These are phyloP conservation scores for Lentinula lateritia DNA, from an alignment of 768 basidiomycete species.

Conservation along the genomic window DNA sequence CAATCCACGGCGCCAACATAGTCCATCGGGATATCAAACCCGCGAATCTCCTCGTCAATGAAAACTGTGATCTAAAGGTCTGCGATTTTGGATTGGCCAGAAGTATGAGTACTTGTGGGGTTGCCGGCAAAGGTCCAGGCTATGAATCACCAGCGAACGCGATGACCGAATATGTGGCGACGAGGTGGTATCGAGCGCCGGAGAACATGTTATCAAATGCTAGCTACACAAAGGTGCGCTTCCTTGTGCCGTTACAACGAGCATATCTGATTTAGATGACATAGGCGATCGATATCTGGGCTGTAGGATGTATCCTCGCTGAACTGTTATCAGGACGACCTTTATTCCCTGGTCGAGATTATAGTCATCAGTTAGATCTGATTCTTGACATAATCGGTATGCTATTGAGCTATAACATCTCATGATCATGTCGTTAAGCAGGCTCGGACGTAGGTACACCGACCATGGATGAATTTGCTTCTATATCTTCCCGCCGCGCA, in stretches of 20 bases:
- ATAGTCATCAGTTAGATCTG: conserved; percentile 92
- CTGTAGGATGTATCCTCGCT: conserved; percentile 83
- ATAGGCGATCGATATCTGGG: conserved; percentile 86
- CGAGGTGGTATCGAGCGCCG: conserved; percentile 97
- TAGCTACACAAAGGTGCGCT: conserved; percentile 83
- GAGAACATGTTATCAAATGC: conserved; percentile 99
- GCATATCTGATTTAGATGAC: background rate
- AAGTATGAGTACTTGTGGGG: conserved; percentile 79
- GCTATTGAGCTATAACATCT: conserved; percentile 1
- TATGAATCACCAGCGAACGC: conserved; percentile 64
- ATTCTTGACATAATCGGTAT: conserved; percentile 91
- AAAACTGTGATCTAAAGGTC: conserved; percentile 94
- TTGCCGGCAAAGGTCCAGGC: conserved; percentile 74
- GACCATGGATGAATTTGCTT: conserved; percentile 95
- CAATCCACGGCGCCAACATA: conserved; percentile 93
- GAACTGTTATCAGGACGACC: conserved; percentile 97
- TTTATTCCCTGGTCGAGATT: conserved; percentile 96
- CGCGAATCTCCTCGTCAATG: conserved; percentile 85
- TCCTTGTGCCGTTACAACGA: conserved; percentile 6
- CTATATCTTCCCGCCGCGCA: conserved; percentile 89
- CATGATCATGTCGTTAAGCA: background rate
- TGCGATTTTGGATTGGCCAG: conserved; percentile 94
- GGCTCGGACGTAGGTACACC: conserved; percentile 47
- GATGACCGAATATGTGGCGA: conserved; percentile 98
- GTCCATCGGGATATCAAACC: conserved; percentile 97